A percentile compares a stretch with the other conserved stretches of the same genome.
Conservation (phyloP, 2,329 filamentous ascomycete genomes). For the Sclerotinia sclerotiorum region DNA sequence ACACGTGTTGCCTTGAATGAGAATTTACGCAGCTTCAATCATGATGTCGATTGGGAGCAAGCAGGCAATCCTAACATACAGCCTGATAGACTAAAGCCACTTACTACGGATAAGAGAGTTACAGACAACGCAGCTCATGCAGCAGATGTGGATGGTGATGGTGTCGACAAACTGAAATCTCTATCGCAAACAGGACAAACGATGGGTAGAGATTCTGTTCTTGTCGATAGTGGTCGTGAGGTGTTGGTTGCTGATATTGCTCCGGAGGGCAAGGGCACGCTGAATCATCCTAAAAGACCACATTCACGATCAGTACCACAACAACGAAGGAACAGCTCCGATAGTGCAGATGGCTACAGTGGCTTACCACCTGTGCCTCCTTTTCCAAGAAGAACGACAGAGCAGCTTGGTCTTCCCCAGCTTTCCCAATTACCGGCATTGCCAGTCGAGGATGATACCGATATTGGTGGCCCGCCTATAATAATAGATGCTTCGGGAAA, state of each 20-base stretch:
- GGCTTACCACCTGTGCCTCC: slow-evolving; percentile 59
- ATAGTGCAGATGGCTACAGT: slow-evolving; percentile 45
- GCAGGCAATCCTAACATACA: slow-evolving; percentile 43
- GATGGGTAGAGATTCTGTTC: slow-evolving; percentile 67
- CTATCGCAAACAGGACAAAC: slow-evolving; percentile 61
- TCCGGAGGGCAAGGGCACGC: slow-evolving; percentile 61
- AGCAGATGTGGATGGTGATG: slow-evolving; percentile 76
- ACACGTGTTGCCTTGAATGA: slow-evolving; percentile 51
- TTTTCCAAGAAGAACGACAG: slow-evolving; percentile 59
- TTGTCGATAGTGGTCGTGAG: slow-evolving; percentile 67
- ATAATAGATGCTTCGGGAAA: slow-evolving; percentile 55
- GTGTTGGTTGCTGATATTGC: slow-evolving; percentile 65
- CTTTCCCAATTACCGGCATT: slow-evolving; percentile 70
- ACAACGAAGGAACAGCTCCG: slow-evolving; percentile 26
- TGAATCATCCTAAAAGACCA: slow-evolving; percentile 52
- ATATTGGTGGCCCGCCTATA: slow-evolving; percentile 74
- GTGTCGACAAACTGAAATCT: slow-evolving; percentile 71
- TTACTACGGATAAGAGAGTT: slow-evolving; percentile 54
- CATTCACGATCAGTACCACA: slow-evolving; percentile 38
- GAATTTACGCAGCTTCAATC: slow-evolving; percentile 68
- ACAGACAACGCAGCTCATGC: slow-evolving; percentile 62
- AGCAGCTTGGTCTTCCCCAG: slow-evolving; percentile 66
- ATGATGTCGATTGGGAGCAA: slow-evolving; percentile 57
- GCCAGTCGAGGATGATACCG: slow-evolving; percentile 72
- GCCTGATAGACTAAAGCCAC: slow-evolving; percentile 45